Base-by-base conservation (phyloP, 2,329 filamentous ascomycete genomes). In the Ceratocystiopsis brevicomis region DNA sequence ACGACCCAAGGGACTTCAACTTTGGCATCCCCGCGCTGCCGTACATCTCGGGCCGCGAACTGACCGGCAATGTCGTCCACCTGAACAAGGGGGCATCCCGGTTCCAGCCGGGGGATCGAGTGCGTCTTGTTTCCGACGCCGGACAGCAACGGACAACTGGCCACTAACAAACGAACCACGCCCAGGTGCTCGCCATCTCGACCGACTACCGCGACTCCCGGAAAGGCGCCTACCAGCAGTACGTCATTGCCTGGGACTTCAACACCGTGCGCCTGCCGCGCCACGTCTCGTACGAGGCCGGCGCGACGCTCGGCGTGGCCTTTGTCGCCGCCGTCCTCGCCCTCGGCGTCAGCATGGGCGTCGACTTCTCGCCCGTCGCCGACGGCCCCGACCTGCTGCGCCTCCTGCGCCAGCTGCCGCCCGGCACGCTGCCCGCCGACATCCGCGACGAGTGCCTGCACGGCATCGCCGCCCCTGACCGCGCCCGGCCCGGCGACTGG, bases 131-230 rank as follows among this genome's bases (percentile, higher is more conserved):
- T n/a, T n/a, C n/a, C n/a, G n/a, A n/a, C n/a, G n/a, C n/a, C n/a
- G n/a, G n/a, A n/a, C n/a, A n/a, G n/a, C n/a, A n/a, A n/a, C n/a
- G n/a, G n/a, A n/a, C n/a, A n/a, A n/a, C n/a, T n/a, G n/a, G n/a
- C n/a, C n/a, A n/a, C n/a, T n/a, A n/a, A n/a, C n/a, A n/a, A n/a
- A n/a, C n/a, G n/a, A 38, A 38, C 37, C 14, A n/a, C 9, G 4
- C 36, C 36, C 65, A 63, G 59, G 65, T 69, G 11, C 66, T 81
- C 33, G 71, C 73, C n/a, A 75, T 80, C 14, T 81, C 78, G 0
- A 84, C 79, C 30, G 79, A 84, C 58, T 84, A 84, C 53, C 69
- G 79, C 15, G 79, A 84, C 52, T 64, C 75, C 17, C 68, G 79
- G 33, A 84, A 84, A 56, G 76, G 76, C 1, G 75, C 77, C 1